Evolutionary conservation across 2,329 filamentous ascomycete genomes (phyloP), one percentile per base, ranked within the genome.

Genomic region (Coleophoma cylindrospora): DNA sequence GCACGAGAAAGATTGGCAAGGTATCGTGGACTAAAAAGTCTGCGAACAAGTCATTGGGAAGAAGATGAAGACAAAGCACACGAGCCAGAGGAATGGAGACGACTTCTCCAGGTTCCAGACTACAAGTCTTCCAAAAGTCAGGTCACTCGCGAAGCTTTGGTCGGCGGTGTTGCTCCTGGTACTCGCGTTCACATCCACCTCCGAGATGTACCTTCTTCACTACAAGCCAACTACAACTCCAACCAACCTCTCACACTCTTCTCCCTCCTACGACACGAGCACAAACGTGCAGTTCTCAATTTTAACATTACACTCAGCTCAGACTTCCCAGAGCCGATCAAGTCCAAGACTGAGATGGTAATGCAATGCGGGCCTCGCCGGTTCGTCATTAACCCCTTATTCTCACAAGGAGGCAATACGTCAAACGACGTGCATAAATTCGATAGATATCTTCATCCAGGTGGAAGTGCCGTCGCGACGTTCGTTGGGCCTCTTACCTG

Each of bases 351-450:
- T 61, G 87, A 96, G 66, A 74, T 99, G 54, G 85, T 99, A 54
- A 79, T 95, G 49, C 94, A 97, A 70, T 95, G 89, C 65, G 94
- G 94, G 19, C 84, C 92, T 11, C 86, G 94, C 47, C 83, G 94
- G 46, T 84, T 96, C 63, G 74, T 91, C 52, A 83, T 96, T 70
- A 92, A 94, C 63, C 94, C 94, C 11, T 75, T 97, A 43, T 96
- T 92, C 75, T 96, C 91, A 0, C 83, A 89, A 64, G 77, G 81
- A n/a, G 92, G 91, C 50, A 90, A 86, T 64, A 96, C 92, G 0
- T 89, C 90, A 44, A 97, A 97, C 72, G 87, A 99, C 64, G 91
- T 99, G 13, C 91, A 97, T 79, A 99, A 99, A 69, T 97, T 91
- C 70, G 88, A 90, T 68, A 86, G 92, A 32, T 99, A 83, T 72